Evolutionary conservation across 208 protist genomes (phyloP).

Genomic region (Herpetomonas tarakana): DNA sequence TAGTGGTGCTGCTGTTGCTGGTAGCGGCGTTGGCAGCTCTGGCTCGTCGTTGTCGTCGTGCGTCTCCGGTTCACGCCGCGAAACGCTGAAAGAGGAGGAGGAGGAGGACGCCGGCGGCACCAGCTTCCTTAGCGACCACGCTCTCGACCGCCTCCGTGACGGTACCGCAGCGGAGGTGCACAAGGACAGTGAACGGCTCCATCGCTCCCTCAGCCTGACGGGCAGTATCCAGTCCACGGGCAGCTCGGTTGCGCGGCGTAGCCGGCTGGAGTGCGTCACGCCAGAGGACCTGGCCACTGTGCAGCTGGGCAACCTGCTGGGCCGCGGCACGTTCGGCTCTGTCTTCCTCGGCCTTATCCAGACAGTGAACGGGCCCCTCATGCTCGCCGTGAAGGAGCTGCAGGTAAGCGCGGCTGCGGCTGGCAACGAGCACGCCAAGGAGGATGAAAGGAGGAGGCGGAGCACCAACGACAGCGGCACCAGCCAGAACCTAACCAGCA

Average conservation of each 20-base stretch:
- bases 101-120: background rate
- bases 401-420: slow-evolving; percentile 23
- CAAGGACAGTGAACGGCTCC: background rate
- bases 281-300: slow-evolving; percentile 38
- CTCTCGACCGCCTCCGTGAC: background rate
- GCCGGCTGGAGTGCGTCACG: slow-evolving; percentile 38
- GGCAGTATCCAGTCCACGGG: slow-evolving; percentile 28
- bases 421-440: background rate
- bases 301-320: slow-evolving; percentile 49
- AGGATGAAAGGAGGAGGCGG: background rate
- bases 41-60: no score
- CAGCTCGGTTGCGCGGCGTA: slow-evolving; percentile 44
- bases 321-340: slow-evolving; percentile 56
- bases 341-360: slow-evolving; percentile 55
- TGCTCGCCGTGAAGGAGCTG: slow-evolving; percentile 68
- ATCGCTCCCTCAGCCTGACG: slow-evolving; percentile 18
- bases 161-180: background rate
- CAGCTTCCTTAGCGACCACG: background rate
- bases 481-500: background rate
- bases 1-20: no score
- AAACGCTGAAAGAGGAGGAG: background rate
- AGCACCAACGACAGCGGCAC: no score
- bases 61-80: background rate
- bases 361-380: slow-evolving; percentile 28
- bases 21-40: no score